phyloP scores from a whole-genome alignment of 192 early-diverging fungal species.

The Lobulomyces angularis region DNA sequence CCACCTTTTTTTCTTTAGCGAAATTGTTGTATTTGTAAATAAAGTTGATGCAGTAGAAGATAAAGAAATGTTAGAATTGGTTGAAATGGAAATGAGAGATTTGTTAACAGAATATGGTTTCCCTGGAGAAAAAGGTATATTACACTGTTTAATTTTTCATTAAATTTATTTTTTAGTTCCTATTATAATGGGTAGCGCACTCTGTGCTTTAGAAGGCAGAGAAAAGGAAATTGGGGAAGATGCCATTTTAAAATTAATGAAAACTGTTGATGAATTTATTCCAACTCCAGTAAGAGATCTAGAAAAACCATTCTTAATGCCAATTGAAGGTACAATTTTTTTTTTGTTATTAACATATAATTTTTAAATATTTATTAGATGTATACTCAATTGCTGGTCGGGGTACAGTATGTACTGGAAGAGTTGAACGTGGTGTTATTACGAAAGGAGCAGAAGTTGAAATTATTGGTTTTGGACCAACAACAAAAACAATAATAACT shows the following conservation, averaged over 20 bases:
- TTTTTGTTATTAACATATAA: background rate
- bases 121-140: constrained; percentile 79
- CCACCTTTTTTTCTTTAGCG: too few species aligned
- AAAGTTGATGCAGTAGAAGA: constrained; percentile 97
- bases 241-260: constrained; percentile 83
- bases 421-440: constrained; percentile 87
- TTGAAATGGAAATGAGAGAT: constrained; percentile 99
- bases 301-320: constrained; percentile 99
- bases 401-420: constrained; percentile 90
- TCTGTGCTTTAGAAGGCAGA: constrained; percentile 86
- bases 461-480: constrained; percentile 84
- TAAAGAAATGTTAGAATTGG: constrained; percentile 90
- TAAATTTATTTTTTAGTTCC: too few species aligned
- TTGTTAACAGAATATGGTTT: constrained; percentile 81
- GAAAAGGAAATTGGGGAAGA: constrained; percentile 83
- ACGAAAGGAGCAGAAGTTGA: constrained; percentile 92
- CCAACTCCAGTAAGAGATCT: constrained; percentile 84
- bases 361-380: constrained; percentile 33
- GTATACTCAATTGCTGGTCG: constrained; percentile 96
- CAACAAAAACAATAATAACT: constrained; percentile 86
- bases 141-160: too few species aligned
- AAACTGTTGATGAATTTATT: constrained; percentile 80
- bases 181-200: constrained; percentile 83
- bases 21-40: constrained; percentile 95
- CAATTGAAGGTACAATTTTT: constrained; percentile 61